phyloP scores from a whole-genome alignment of 1,139 yeast species.

The Scheffersomyces segobiensis region DNA sequence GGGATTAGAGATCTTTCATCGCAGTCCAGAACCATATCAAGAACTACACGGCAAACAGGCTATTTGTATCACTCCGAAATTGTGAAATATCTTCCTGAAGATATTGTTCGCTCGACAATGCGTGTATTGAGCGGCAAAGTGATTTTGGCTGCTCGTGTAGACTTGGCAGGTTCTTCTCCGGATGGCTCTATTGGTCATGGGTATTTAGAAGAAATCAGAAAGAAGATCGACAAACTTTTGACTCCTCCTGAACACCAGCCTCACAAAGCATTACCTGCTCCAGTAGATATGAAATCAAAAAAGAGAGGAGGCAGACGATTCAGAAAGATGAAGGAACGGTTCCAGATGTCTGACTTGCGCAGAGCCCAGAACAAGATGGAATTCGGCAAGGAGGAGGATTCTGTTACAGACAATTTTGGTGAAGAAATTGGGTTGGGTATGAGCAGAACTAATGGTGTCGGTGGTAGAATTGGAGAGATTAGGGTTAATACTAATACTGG shows the following conservation, averaged over 20 bases:
- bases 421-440: slow-evolving; percentile 84
- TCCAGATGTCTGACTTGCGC: slow-evolving; percentile 77
- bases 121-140: slow-evolving; percentile 80
- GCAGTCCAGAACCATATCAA: slow-evolving; percentile 16
- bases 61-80: slow-evolving; percentile 55
- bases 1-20: slow-evolving; percentile 63
- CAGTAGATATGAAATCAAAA: slow-evolving; percentile 74
- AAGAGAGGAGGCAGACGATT: slow-evolving; percentile 85
- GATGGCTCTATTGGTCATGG: slow-evolving; percentile 59
- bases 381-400: slow-evolving; percentile 74
- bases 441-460: slow-evolving; percentile 42
- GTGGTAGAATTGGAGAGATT: slow-evolving; percentile 35
- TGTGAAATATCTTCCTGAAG: slow-evolving; percentile 56
- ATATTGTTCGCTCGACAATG: slow-evolving; percentile 66
- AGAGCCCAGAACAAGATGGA: slow-evolving; percentile 83
- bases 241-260: slow-evolving; percentile 75
- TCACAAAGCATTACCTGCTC: slow-evolving; percentile 80
- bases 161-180: slow-evolving; percentile 44
- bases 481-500: slow-evolving; percentile 41
- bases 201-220: slow-evolving; percentile 59
- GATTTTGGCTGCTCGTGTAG: slow-evolving; percentile 82
- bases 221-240: slow-evolving; percentile 67
- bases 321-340: slow-evolving; percentile 77
- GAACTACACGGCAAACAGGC: slow-evolving; percentile 64
- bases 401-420: slow-evolving; percentile 64